Base-by-base conservation (phyloP, 495 filamentous ascomycete genomes). In the Alectoria sarmentosa region DNA sequence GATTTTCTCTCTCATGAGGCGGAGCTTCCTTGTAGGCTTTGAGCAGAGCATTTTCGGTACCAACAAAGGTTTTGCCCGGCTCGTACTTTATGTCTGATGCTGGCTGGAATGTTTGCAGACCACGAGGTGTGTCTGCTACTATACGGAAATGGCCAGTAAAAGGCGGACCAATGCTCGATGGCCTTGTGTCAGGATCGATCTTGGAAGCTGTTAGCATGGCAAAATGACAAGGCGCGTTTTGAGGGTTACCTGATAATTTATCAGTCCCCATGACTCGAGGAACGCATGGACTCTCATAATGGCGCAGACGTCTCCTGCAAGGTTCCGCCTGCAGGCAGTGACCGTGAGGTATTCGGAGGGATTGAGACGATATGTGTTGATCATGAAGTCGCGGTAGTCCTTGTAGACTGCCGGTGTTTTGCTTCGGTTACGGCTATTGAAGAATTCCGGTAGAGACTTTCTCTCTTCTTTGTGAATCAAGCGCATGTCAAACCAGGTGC, bases 311-410 rank as follows among this genome's bases (percentile, higher is more conserved):
- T 98, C 94, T 65, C 94, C 94, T 11, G 95, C 92, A 67, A 98
- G 81, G 74, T 98, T 98, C 62, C 94, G 86, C 66, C 94, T 81
- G 73, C 94, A 98, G n/a, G 94, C 94, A 14, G 94, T 98, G 61
- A 98, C 91, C 21, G 95, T 98, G 48, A 98, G 81, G 72, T 98
- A 98, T 75, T 98, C 94, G 34, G 90, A 82, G 4, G 94, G 94
- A 73, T 97, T 98, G 58, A 98, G 77, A 28, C 94, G 85, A 76
- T 98, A 98, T 23, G 94, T 96, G 74, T 98, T 98, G 75, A 98
- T 93, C 94, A 98, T 98, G 76, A 98, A 98, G 71, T 98, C 93
- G 65, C 94, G 87, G 75, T 98, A 98, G 72, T 98, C 94, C 76
- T 97, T 97, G 76, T 98, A 98, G 21, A 96, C 90, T n/a, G 91